Evolutionary conservation across 2,329 filamentous ascomycete genomes (phyloP).

Genomic region (Trichocomaceae sp.): DNA sequence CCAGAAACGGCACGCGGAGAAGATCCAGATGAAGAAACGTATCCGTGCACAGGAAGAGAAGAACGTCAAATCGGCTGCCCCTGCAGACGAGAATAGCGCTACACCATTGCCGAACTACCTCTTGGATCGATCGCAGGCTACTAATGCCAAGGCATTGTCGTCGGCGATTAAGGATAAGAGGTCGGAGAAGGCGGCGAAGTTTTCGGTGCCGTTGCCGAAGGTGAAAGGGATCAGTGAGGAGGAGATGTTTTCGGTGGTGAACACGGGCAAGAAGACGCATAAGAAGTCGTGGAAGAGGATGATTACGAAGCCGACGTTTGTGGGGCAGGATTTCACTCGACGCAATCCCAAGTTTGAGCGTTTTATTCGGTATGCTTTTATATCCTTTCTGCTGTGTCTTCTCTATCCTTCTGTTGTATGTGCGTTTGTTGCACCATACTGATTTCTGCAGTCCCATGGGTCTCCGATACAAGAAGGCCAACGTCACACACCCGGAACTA

Average conservation of each 20-base stretch:
- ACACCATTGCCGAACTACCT: constrained; percentile 81
- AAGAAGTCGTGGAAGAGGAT: constrained; percentile 66
- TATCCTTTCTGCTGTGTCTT: not conserved
- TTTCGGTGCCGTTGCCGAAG: constrained; percentile 86
- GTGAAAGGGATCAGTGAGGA: constrained; percentile 90
- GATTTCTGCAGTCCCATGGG: constrained; percentile 52
- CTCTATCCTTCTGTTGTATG: no score
- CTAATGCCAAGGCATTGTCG: constrained; percentile 66
- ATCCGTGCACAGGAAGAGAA: constrained; percentile 94
- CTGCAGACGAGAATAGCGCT: constrained; percentile 57
- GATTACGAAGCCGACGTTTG: constrained; percentile 80
- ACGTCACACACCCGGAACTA: constrained; percentile 68
- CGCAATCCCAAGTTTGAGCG: constrained; percentile 71
- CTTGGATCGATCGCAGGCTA: constrained; percentile 70
- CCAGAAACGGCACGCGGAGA: constrained; percentile 91
- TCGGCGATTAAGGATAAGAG: constrained; percentile 94
- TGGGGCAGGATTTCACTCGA: constrained; percentile 83
- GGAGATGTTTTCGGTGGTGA: constrained; percentile 96
- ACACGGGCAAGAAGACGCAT: constrained; percentile 88
- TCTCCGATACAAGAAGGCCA: constrained; percentile 71
- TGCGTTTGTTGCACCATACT: not conserved
- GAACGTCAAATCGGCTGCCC: constrained; percentile 79
- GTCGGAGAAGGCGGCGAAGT: constrained; percentile 87
- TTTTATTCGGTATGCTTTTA: constrained; percentile 52
- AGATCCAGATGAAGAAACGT: constrained; percentile 94